These are phyloP conservation scores for Rutstroemia sp. DNA, from an alignment of 2,329 filamentous ascomycete genomes.

Conservation along the genomic window DNA sequence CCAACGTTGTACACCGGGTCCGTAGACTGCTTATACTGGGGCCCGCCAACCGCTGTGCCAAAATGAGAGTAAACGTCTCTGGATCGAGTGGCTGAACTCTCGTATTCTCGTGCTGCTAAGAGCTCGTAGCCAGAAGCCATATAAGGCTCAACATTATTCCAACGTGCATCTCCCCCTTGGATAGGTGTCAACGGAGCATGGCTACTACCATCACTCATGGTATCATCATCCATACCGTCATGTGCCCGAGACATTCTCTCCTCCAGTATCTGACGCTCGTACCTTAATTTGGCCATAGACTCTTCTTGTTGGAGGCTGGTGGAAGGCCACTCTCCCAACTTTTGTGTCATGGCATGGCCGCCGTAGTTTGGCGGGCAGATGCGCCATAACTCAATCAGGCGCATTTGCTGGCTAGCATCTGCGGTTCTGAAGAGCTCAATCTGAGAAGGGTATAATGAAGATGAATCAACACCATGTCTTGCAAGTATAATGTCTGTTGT, in stretches of 20 bases:
- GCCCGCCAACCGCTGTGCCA: conserved; percentile 33
- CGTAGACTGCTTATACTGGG: conserved; percentile 46
- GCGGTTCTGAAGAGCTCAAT: conserved; percentile 72
- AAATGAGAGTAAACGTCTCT: conserved; percentile 40
- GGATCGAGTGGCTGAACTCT: conserved; percentile 37
- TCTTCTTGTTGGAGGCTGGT: conserved; percentile 49
- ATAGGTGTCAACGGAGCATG: conserved; percentile 36
- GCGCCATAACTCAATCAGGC: conserved; percentile 13
- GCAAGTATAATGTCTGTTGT: conserved; percentile 52
- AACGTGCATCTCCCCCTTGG: conserved; percentile 47
- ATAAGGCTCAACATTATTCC: conserved; percentile 53
- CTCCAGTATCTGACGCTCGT: conserved; percentile 42
- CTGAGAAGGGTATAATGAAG: conserved; percentile 64
- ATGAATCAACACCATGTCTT: conserved; percentile 62
- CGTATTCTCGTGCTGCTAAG: conserved; percentile 56
- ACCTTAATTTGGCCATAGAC: conserved; percentile 48
- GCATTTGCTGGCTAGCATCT: conserved; percentile 56
- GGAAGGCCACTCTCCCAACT: conserved; percentile 49
- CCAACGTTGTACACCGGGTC: conserved; percentile 57
- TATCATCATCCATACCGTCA: conserved; percentile 37
- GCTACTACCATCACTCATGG: conserved; percentile 29
- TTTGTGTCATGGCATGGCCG: conserved; percentile 48
- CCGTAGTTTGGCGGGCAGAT: conserved; percentile 42
- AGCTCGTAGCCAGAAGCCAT: conserved; percentile 76
- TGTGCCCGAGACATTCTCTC: conserved; percentile 33